Evolutionary conservation across 495 filamentous ascomycete genomes (phyloP), one percentile per base, ranked within the genome.

Genomic region (Aspergillus affinis): DNA sequence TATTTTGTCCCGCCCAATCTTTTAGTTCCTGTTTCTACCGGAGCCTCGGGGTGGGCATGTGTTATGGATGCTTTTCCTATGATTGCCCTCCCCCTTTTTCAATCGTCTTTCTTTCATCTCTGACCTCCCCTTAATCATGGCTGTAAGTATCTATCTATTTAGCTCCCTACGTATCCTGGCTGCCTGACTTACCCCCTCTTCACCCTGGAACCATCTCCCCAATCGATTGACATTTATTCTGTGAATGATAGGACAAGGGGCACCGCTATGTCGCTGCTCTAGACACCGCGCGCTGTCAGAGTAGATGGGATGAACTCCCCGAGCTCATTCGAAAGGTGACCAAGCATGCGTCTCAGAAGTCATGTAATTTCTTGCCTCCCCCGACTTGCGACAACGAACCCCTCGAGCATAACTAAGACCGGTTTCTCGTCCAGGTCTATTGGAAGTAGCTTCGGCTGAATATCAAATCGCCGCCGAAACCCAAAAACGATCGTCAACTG

Each of bases 271-370:
- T 93, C 64, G 79, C 82, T 68, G 84, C 84, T 75, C 84, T 98
- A 63, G 90, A 98, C 68, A 83, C 85, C 64, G 91, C 91, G 63
- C 89, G 94, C 59, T 94, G 90, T 69, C 85, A 93, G 67, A 91
- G 90, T 29, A 86, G 84, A 67, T 98, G 94, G 94, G 82, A 90
- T 61, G 89, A 89, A 29, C 82, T 97, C n/a, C 89, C 89, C 29
- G 94, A 97, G 75, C 79, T 96, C 60, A 85, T 90, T 64, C 84
- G 92, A 64, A 98, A 98, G 75, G 84, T 97, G 60, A 88, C 85
- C 65, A 97, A 98, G 68, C 93, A 98, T 83, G 91, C 92, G 60
- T 88, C 92, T 49, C 86, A 93, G 32, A 86, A 89, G 67, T 83
- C 82, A 70, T 97, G 94, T 97, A 87, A 59, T 65, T 61, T 61